phyloP scores from a whole-genome alignment of 2,329 filamentous ascomycete species.

The Aspergillus oerlinghausenensis region DNA sequence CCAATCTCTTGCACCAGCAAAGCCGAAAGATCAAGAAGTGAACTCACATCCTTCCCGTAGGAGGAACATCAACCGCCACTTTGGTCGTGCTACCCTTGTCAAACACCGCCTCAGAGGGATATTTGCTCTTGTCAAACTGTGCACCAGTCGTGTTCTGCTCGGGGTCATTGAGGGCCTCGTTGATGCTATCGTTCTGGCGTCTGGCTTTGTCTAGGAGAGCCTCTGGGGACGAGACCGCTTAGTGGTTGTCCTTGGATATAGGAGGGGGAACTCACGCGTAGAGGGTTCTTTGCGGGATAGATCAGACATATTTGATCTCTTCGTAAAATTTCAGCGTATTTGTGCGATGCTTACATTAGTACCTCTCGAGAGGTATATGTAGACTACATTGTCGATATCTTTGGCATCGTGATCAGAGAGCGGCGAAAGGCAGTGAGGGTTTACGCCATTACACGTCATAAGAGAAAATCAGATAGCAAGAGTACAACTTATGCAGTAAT shows the following conservation, averaged over 20 bases:
- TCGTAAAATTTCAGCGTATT: neutral
- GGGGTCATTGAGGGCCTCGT: neutral
- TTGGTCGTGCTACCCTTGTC: constrained; percentile 2
- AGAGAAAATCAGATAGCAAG: neutral
- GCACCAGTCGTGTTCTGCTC: neutral
- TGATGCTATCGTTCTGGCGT: neutral
- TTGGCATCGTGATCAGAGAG: neutral
- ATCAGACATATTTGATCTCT: constrained; percentile 1
- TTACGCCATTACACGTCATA: neutral
- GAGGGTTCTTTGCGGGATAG: constrained; percentile 7
- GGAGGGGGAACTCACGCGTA: neutral
- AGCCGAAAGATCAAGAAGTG: too few species aligned
- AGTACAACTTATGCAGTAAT: neutral
- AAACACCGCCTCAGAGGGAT: neutral
- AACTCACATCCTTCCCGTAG: neutral
- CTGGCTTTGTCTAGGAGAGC: neutral
- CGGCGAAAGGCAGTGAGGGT: neutral
- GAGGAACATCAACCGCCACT: neutral
- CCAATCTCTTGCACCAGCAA: neutral
- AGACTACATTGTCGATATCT: neutral
- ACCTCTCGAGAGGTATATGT: neutral
- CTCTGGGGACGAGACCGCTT: neutral
- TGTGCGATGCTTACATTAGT: neutral
- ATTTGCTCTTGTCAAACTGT: neutral
- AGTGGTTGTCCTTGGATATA: neutral